Base-by-base conservation (phyloP, 768 basidiomycete species). In the Sporobolomyces pararoseus region DNA sequence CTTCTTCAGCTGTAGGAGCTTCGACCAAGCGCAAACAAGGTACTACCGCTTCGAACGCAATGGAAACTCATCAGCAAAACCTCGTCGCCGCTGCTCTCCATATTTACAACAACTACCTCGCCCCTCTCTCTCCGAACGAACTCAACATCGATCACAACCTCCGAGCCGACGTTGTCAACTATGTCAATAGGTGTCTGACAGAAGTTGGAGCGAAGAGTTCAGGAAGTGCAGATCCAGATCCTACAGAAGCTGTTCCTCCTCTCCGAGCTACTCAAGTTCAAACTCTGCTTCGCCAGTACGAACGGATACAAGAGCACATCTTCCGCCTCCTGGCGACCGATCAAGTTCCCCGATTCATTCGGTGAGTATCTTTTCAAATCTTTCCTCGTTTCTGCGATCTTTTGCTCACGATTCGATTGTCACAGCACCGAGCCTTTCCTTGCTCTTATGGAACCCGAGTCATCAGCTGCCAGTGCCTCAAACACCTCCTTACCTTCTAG, bases 261-360 rank as follows among this genome's bases (percentile, higher is more conserved):
- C 87, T 98, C 84, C 93, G 95, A 70, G 95, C 96, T 25, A 97
- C 91, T 47, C 95, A 98, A 79, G 82, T 99, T 51, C 92, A 95
- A 81, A 89, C 86, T 51, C 89, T 98, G 84, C 90, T 99, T 75
- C 83, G 86, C 74, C 80, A 97, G 75, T 99, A 98, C 79, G 94
- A 94, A 80, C 87, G 94, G 65, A 99, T 99, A 64, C 96, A 98
- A 81, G 88, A 84, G 27, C 94, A 98, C 77, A 92, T 98, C 73
- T 98, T 98, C 83, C 86, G 95, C 54, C 79, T 99, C 76, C 95
- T 99, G 90, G 93, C 96, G 23, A 95, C 94, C 65, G 96, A 99
- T 80, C 97, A 95, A 10, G 89, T 99, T n/a, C 96, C 96, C 19
- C 95, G 95, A 84, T 75, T 75, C 63, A 69, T 75, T 39, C 68